Percentiles rank a stretch among this genome's conserved stretches.
Evolutionary conservation across 1,139 yeast species (phyloP).

Genomic region (Blastobotrys buckinghamii): DNA sequence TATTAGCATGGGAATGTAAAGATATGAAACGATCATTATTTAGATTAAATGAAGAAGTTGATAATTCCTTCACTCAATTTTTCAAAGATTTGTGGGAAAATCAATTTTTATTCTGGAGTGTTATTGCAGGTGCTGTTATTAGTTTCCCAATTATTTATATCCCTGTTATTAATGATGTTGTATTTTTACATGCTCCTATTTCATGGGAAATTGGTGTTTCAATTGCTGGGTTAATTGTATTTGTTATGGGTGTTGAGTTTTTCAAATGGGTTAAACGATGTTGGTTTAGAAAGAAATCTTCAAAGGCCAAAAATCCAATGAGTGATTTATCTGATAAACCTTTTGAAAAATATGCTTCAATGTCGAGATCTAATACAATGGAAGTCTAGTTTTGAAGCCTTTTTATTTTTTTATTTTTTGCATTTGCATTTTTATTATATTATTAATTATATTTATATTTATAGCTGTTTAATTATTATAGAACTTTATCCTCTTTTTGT

Average conservation of each 20-base stretch:
- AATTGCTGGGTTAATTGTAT: slow-evolving; percentile 55
- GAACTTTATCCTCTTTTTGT: no score
- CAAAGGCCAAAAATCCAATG: slow-evolving; percentile 8
- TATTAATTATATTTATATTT: no score
- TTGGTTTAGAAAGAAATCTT: slow-evolving; percentile 30
- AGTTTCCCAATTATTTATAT: slow-evolving; percentile 83
- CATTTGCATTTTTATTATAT: no score
- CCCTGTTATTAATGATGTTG: slow-evolving; percentile 76
- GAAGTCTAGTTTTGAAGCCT: not conserved
- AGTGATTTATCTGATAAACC: slow-evolving; percentile 4
- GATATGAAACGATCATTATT: slow-evolving; percentile 72
- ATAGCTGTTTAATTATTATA: no score
- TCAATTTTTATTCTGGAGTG: slow-evolving; percentile 79
- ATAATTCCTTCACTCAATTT: slow-evolving; percentile 54
- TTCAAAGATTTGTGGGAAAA: slow-evolving; percentile 65
- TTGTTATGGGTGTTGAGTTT: slow-evolving; percentile 54
- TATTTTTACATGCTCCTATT: slow-evolving; percentile 69
- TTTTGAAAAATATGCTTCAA: slow-evolving; percentile 2
- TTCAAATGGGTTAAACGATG: slow-evolving; percentile 66
- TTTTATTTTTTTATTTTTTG: no score
- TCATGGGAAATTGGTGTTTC: slow-evolving; percentile 84
- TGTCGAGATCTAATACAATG: slow-evolving; percentile 5
- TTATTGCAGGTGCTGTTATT: slow-evolving; percentile 61
- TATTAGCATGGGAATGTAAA: slow-evolving; percentile 87
- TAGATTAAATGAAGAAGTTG: slow-evolving; percentile 65